Evolutionary conservation across 2,329 filamentous ascomycete genomes (phyloP), one percentile per base, ranked within the genome.

Genomic region (Delphinella strobiligena): DNA sequence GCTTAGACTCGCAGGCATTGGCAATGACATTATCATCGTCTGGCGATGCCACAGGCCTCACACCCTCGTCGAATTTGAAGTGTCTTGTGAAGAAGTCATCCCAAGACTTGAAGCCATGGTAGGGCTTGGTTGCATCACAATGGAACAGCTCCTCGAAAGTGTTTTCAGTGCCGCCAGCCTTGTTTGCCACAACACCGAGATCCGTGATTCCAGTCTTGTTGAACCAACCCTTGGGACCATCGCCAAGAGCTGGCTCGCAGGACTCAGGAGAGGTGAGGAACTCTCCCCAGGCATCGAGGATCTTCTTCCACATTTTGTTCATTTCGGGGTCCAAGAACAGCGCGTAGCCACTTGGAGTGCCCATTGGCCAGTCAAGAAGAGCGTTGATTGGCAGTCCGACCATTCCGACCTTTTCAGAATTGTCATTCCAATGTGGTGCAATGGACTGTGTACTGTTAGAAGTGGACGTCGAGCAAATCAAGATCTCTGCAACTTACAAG

Each of bases 11-110:
- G 58, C 79, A 83, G 1, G 72, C 68, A 53, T 80, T 82, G 36
- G 63, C 69, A 40, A 84, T 71, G 16, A 75, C 60, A 22, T 51
- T 57, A 42, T 66, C 59, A 42, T 82, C 68, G 0, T 74, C 64
- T 0, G 74, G 72, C 0, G 56, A 61, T 0, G 71, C 73, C 1
- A 82, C 62, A 0, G 78, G 79, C 0, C 80, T 69, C 2, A 73
- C 65, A 0, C 59, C 60, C 3, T 72, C 65, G 1, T 70, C 63
- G n/a, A n/a, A n/a, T 7, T 59, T 64, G 40, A 82, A 67, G 4
- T 62, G 41, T 4, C 80, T 69, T 0, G 75, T 80, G 60, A 84
- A 83, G 61, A 82, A 84, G 50, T 74, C 63, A 43, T 84, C 79
- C 80, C 80, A 83, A 0, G 75, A 80, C 41, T 65, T 71, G 61